Evolutionary conservation across 805 yeast genomes (phyloP).

Genomic region (Metschnikowia matae): DNA sequence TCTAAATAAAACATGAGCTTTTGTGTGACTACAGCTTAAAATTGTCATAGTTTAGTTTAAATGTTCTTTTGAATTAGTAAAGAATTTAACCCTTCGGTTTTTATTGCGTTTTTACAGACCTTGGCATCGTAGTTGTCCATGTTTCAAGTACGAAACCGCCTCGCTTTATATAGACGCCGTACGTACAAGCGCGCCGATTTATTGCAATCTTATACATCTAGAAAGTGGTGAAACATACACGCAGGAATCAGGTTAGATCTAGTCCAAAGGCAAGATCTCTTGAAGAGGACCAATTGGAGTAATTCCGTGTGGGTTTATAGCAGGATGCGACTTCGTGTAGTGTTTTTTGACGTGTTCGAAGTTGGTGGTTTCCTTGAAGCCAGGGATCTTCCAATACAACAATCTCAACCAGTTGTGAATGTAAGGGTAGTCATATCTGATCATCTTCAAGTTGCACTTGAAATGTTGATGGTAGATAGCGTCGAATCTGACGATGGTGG

Average conservation of each 20-base stretch:
- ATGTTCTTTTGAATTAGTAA: no score
- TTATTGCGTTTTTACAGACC: no score
- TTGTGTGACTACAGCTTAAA: neutral
- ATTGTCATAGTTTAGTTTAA: neutral
- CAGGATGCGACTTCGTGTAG: conserved; percentile 80
- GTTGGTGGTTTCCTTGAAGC: conserved; percentile 73
- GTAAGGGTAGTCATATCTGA: conserved; percentile 74
- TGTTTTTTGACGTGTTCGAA: conserved; percentile 89
- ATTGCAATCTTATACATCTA: neutral
- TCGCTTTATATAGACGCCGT: neutral
- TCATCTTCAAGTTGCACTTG: conserved; percentile 83
- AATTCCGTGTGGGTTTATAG: conserved; percentile 76
- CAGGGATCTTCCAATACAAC: conserved; percentile 74
- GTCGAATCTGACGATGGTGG: conserved; percentile 88
- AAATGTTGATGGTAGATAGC: conserved; percentile 93
- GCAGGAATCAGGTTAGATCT: neutral
- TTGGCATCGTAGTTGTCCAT: neutral
- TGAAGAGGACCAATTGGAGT: conserved; percentile 90
- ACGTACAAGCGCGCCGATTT: conserved; percentile 1
- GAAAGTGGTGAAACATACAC: neutral
- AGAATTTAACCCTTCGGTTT: no score
- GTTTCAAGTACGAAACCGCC: neutral
- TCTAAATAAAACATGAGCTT: neutral
- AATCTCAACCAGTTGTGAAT: conserved; percentile 77
- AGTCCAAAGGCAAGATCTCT: conserved; percentile 44